These are phyloP conservation scores for Dacryopinax spathularia DNA, from an alignment of 768 basidiomycete genomes.

Conservation along the genomic window DNA sequence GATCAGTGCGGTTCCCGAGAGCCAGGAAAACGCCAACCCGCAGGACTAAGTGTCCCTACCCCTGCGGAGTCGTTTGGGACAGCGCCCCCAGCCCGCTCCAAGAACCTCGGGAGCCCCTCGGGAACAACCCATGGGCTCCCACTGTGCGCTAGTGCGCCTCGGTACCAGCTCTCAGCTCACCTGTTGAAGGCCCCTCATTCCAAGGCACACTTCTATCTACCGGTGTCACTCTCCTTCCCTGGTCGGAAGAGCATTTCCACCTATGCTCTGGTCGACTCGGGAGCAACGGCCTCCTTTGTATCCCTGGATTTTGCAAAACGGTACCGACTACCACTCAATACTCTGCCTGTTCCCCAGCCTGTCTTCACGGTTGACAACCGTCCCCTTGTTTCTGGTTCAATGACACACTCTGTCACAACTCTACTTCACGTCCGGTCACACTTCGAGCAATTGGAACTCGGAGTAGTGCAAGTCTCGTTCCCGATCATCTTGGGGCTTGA, in stretches of 20 bases:
- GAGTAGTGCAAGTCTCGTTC: conserved; percentile 22
- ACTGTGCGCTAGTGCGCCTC: neutral
- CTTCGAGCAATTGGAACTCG: conserved; percentile 21
- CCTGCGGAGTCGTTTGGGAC: neutral
- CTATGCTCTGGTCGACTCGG: conserved; percentile 28
- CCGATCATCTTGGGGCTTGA: conserved; percentile 28
- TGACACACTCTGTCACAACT: conserved; percentile 28
- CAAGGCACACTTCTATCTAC: conserved; percentile 20
- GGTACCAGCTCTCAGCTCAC: neutral
- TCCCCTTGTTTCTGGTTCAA: conserved; percentile 29
- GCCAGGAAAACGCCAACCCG: neutral
- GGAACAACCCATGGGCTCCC: neutral
- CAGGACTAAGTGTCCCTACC: no score
- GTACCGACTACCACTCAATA: conserved; percentile 24
- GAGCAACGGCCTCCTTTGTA: conserved; percentile 27
- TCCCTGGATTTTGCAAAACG: conserved; percentile 24
- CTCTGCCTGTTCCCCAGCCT: conserved; percentile 23
- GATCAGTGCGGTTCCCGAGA: neutral
- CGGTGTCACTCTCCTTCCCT: conserved; percentile 21
- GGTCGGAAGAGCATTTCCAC: conserved; percentile 22
- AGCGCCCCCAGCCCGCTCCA: neutral
- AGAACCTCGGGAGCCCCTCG: neutral
- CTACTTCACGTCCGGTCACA: conserved; percentile 20
- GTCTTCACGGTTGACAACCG: conserved; percentile 28
- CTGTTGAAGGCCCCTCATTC: conserved; percentile 5